Evolutionary conservation across 345 rosid genomes (phyloP).

Genomic region (Salix exigua): DNA sequence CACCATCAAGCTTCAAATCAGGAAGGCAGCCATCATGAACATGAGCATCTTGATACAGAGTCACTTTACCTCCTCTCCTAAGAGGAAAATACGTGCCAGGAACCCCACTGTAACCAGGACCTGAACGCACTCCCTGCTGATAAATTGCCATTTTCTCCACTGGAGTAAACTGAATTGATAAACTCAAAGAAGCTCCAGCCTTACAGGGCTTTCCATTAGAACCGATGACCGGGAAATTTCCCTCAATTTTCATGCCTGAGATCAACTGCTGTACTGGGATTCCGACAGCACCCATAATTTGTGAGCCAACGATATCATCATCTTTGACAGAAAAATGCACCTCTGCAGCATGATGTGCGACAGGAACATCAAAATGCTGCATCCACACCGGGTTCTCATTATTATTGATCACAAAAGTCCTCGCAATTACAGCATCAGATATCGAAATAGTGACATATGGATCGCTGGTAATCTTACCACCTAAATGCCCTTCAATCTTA

Average conservation of each 20-base stretch:
- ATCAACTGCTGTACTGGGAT: conserved; percentile 57
- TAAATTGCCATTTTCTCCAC: conserved; percentile 45
- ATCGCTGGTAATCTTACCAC: conserved; percentile 73
- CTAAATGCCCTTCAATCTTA: conserved; percentile 50
- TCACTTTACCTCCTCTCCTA: conserved; percentile 72
- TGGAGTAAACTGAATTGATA: conserved; percentile 68
- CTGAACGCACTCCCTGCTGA: conserved; percentile 53
- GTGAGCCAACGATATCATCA: conserved; percentile 73
- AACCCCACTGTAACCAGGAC: conserved; percentile 56
- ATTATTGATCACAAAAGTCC: conserved; percentile 75
- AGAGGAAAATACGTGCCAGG: conserved; percentile 85
- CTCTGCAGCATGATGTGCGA: conserved; percentile 74
- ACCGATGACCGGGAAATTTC: conserved; percentile 57
- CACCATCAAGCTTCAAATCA: conserved; percentile 49
- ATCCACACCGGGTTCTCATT: conserved; percentile 78
- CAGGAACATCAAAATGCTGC: conserved; percentile 79
- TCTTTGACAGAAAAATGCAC: conserved; percentile 83
- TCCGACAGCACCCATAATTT: conserved; percentile 74
- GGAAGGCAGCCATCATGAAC: conserved; percentile 61
- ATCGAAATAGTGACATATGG: conserved; percentile 77
- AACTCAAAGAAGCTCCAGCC: conserved; percentile 57
- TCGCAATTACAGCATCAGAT: conserved; percentile 67
- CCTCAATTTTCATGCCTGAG: conserved; percentile 53
- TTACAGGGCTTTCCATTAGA: conserved; percentile 67
- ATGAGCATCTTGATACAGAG: conserved; percentile 93